Conservation (phyloP, 257 asterid genomes). For the Gentiana straminea region DNA sequence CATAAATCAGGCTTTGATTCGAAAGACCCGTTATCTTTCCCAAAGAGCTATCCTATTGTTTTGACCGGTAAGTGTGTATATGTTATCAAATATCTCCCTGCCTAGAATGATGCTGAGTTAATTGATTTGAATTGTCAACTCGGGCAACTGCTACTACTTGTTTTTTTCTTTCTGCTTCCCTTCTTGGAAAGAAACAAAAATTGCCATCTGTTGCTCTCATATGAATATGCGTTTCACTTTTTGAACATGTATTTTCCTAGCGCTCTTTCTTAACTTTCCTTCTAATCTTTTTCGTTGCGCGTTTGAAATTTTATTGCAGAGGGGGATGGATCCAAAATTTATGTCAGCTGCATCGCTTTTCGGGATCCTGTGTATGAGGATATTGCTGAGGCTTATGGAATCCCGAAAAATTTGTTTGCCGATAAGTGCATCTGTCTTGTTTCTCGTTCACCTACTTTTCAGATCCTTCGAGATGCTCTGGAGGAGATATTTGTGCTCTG, state of each 20-base stretch:
- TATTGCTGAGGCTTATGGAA: constrained; percentile 65
- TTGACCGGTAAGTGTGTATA: constrained; percentile 29
- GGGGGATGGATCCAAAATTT: constrained; percentile 91
- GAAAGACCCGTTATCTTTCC: constrained; percentile 34
- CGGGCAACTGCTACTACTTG: background rate
- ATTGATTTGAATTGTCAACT: background rate
- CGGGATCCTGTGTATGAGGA: constrained; percentile 82
- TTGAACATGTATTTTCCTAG: background rate
- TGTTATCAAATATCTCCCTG: background rate
- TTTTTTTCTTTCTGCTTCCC: background rate
- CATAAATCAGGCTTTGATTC: constrained; percentile 46
- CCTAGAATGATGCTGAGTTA: background rate
- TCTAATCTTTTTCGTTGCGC: constrained; percentile 1
- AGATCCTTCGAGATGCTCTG: constrained; percentile 64
- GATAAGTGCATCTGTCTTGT: constrained; percentile 88
- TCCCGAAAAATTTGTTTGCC: constrained; percentile 55
- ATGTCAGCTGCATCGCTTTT: constrained; percentile 79
- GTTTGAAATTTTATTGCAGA: constrained; percentile 19
- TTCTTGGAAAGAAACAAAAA: background rate
- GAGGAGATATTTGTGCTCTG: constrained; percentile 79
- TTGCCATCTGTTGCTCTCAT: background rate
- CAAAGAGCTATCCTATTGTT: constrained; percentile 78
- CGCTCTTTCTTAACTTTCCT: background rate
- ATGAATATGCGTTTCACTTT: background rate
- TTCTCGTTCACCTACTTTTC: constrained; percentile 72